A percentile compares a stretch with the other conserved stretches of the same genome.
Evolutionary conservation across 768 basidiomycete genomes (phyloP).

Genomic region (Russula brevipes): DNA sequence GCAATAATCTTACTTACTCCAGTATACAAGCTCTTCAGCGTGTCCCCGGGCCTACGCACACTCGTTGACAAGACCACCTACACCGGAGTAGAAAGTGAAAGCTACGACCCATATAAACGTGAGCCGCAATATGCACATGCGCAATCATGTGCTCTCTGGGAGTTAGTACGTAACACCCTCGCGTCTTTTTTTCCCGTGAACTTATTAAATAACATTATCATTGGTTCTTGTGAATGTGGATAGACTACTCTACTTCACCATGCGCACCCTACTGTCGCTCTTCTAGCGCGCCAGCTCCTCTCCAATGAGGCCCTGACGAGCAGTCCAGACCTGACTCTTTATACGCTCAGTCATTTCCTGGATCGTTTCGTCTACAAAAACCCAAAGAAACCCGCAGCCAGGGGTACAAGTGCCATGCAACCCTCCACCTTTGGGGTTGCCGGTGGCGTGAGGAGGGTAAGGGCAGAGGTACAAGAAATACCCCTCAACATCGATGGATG

Average conservation of each 20-base stretch:
- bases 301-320: slow-evolving; percentile 67
- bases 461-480: slow-evolving; percentile 47
- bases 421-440: slow-evolving; percentile 70
- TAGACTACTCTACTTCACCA: slow-evolving; percentile 78
- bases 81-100: slow-evolving; percentile 21
- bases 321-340: slow-evolving; percentile 82
- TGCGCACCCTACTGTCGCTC: slow-evolving; percentile 85
- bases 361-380: slow-evolving; percentile 98
- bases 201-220: too few relatives aligned
- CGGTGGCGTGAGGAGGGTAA: slow-evolving; percentile 64
- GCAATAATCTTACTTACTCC: neutral
- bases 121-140: slow-evolving; percentile 87
- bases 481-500: slow-evolving; percentile 73
- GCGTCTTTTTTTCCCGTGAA: too few relatives aligned
- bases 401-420: slow-evolving; percentile 93
- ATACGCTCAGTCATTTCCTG: slow-evolving; percentile 91
- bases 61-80: slow-evolving; percentile 32
- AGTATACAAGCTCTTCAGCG: slow-evolving; percentile 44
- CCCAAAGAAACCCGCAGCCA: slow-evolving; percentile 66
- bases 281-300: slow-evolving; percentile 82
- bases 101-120: slow-evolving; percentile 84
- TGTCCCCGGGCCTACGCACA: slow-evolving; percentile 41
- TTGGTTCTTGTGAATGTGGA: neutral
- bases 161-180: slow-evolving; percentile 56
- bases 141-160: slow-evolving; percentile 77